Conservation (phyloP, 805 yeast species). For the Wickerhamomyces tratensis region DNA sequence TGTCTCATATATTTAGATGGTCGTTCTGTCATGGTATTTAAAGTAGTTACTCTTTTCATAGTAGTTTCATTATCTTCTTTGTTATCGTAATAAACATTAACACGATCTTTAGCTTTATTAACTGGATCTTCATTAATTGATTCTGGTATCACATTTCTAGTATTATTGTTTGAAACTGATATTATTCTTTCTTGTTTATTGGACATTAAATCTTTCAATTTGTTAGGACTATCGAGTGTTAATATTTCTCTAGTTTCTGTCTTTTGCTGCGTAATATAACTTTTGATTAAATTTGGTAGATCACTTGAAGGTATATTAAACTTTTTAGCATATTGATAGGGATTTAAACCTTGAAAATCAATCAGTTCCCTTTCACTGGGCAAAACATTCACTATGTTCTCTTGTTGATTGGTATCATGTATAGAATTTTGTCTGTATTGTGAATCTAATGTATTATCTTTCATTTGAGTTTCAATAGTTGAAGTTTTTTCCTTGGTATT, state of each 20-base stretch:
- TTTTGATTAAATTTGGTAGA: slow-evolving; percentile 24
- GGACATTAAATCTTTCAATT: slow-evolving; percentile 13
- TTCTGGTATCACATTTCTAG: no score
- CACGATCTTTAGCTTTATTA: not conserved
- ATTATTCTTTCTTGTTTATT: slow-evolving; percentile 16
- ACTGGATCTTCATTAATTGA: no score
- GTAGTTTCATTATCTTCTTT: no score
- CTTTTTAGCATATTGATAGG: slow-evolving; percentile 28
- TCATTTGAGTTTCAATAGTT: slow-evolving; percentile 16
- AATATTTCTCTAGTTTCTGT: slow-evolving; percentile 19
- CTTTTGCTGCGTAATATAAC: slow-evolving; percentile 27
- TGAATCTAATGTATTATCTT: slow-evolving; percentile 1
- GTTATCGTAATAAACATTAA: slow-evolving; percentile 1
- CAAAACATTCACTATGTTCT: no score
- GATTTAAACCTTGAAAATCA: slow-evolving; percentile 29
- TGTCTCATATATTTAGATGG: slow-evolving; percentile 4
- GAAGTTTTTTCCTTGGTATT: slow-evolving; percentile 1
- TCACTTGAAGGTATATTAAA: slow-evolving; percentile 26
- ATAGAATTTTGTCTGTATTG: no score
- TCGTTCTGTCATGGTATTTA: slow-evolving; percentile 1
- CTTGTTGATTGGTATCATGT: no score
- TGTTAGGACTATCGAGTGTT: slow-evolving; percentile 12
- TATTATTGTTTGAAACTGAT: not conserved
- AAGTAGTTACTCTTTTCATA: slow-evolving; percentile 8
- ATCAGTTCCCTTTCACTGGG: not conserved